Evolutionary conservation across 805 yeast genomes (phyloP).

Genomic region (Wickerhamiella sorbophila): DNA sequence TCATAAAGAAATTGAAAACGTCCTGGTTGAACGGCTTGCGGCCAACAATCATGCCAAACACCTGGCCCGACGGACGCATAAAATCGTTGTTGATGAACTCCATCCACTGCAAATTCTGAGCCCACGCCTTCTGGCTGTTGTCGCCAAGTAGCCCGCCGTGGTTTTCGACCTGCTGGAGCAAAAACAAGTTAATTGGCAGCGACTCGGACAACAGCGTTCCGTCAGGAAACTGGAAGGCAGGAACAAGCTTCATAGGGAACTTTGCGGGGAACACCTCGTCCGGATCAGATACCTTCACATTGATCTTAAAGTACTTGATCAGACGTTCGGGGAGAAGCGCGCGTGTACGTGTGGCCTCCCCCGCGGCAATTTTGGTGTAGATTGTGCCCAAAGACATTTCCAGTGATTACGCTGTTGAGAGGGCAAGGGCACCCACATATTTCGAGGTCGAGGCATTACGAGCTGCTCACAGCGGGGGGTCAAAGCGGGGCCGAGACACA

Average conservation of each 20-base stretch:
- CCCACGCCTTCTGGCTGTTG: constrained; percentile 22
- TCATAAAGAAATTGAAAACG: constrained; percentile 36
- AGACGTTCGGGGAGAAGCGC: constrained; percentile 14
- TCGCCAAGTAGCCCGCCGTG: constrained; percentile 3
- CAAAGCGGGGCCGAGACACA: too few species aligned
- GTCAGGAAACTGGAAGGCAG: constrained; percentile 1
- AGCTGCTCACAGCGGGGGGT: too few species aligned
- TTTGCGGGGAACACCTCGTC: constrained; percentile 31
- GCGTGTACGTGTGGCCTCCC: constrained; percentile 17
- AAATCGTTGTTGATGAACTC: constrained; percentile 63
- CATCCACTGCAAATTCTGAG: constrained; percentile 59
- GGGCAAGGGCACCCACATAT: background rate
- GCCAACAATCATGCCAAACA: constrained; percentile 52
- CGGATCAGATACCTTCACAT: constrained; percentile 34
- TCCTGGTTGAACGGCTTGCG: constrained; percentile 65
- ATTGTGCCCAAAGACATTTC: constrained; percentile 14
- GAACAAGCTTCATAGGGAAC: constrained; percentile 26
- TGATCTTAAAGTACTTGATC: constrained; percentile 45
- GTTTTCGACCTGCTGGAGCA: background rate
- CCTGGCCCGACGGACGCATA: constrained; percentile 32
- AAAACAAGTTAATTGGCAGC: constrained; percentile 28
- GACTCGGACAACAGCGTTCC: background rate
- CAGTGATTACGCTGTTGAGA: background rate
- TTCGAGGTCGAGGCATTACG: too few species aligned
- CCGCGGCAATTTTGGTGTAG: constrained; percentile 10